A percentile compares a stretch with the other conserved stretches of the same genome.
Evolutionary conservation across 1,284 basidiomycete genomes (phyloP).

Genomic region (Cryptococcus hybrid): DNA sequence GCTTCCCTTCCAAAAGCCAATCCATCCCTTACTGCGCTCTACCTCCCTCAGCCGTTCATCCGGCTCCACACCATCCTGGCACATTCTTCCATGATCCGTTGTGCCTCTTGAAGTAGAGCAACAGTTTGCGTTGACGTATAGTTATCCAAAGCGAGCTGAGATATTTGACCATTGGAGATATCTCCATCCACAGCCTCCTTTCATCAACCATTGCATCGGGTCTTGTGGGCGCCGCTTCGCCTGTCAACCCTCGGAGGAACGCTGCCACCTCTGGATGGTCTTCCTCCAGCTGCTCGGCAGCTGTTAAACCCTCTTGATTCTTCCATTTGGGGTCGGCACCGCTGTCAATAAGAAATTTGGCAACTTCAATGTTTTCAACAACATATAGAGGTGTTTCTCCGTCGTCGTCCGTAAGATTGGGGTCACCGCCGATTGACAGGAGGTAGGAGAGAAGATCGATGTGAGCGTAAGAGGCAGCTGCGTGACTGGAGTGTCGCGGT

Average conservation of each 20-base stretch:
- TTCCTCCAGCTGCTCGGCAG: constrained; percentile 68
- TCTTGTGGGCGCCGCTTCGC: neutral
- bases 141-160: constrained; percentile 65
- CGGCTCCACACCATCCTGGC: constrained; percentile 42
- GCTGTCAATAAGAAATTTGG: constrained; percentile 71
- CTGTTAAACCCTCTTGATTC: constrained; percentile 74
- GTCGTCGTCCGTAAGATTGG: constrained; percentile 80
- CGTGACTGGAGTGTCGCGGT: constrained; percentile 62
- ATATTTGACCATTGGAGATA: constrained; percentile 47
- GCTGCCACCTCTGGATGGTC: constrained; percentile 75
- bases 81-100: constrained; percentile 54
- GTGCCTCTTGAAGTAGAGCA: constrained; percentile 63
- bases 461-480: constrained; percentile 90
- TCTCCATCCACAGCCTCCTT: neutral
- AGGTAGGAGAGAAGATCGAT: constrained; percentile 73
- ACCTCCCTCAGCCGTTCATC: constrained; percentile 42
- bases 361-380: constrained; percentile 77
- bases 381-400: constrained; percentile 89
- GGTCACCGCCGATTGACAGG: constrained; percentile 73
- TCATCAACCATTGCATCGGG: neutral
- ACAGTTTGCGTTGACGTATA: constrained; percentile 69
- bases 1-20: constrained; percentile 24
- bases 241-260: constrained; percentile 59
- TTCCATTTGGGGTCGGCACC: constrained; percentile 66
- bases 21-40: constrained; percentile 38